Evolutionary conservation across 768 basidiomycete species (phyloP).

Genomic region (Lentinula raphanica): DNA sequence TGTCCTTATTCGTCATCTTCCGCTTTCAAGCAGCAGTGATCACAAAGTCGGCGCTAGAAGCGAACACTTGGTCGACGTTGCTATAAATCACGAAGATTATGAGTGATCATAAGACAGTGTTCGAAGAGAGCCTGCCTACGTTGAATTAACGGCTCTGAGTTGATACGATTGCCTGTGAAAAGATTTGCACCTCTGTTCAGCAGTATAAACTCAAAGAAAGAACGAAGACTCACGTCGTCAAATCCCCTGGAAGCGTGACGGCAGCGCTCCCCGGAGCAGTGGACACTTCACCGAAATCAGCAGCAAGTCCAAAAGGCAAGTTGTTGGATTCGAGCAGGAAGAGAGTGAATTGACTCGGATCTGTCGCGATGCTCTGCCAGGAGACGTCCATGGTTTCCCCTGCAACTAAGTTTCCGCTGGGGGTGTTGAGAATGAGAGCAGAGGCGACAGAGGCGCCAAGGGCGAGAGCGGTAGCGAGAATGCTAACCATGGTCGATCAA

Average conservation of each 20-base stretch:
- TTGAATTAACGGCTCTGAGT: conserved; percentile 2
- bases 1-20: too few relatives aligned
- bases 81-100: background rate
- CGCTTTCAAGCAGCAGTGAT: conserved; percentile 1
- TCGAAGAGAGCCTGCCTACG: background rate
- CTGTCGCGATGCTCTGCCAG: conserved; percentile 1
- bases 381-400: background rate
- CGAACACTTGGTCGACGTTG: background rate
- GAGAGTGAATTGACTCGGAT: background rate
- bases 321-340: conserved; percentile 1
- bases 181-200: too few relatives aligned
- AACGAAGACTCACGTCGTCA: background rate
- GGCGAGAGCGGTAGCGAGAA: background rate
- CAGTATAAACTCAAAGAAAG: background rate
- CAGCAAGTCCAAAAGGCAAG: conserved; percentile 3
- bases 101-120: background rate
- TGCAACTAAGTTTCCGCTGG: background rate
- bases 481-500: background rate
- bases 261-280: background rate
- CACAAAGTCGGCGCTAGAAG: background rate
- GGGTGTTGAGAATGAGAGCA: background rate
- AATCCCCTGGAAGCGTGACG: background rate
- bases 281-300: conserved; percentile 2
- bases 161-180: background rate
- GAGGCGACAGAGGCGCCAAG: background rate